Conservation (phyloP, 257 asterid species). For the Marsdenia floribunda region DNA sequence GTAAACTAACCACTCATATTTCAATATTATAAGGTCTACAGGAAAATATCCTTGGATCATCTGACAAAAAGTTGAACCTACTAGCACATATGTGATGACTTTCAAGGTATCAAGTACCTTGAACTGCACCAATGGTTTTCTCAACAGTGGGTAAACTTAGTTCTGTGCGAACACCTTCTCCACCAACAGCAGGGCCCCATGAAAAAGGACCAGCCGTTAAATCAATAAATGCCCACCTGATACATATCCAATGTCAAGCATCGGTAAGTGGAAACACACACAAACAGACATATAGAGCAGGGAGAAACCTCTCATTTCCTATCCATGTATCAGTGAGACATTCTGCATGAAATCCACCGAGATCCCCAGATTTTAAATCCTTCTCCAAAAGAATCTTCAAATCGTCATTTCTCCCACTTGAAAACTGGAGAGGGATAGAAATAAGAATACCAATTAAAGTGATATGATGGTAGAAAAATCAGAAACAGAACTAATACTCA, state of each 20-base stretch:
- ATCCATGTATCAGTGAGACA: conserved; percentile 94
- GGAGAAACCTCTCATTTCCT: conserved; percentile 67
- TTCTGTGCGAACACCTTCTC: conserved; percentile 98
- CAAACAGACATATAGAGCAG: neutral
- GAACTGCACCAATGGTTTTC: conserved; percentile 87
- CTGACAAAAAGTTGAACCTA: neutral
- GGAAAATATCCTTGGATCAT: neutral
- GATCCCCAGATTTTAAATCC: conserved; percentile 75
- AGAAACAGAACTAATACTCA: neutral
- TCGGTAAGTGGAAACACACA: neutral
- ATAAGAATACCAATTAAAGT: conserved; percentile 16
- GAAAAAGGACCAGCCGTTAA: conserved; percentile 94
- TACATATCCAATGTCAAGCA: conserved; percentile 18
- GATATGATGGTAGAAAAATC: neutral
- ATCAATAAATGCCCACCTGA: conserved; percentile 97
- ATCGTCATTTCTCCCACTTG: conserved; percentile 71
- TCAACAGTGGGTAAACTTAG: conserved; percentile 89
- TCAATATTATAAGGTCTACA: neutral
- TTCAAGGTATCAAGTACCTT: conserved; percentile 43
- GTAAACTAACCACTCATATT: neutral
- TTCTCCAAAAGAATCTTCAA: conserved; percentile 58
- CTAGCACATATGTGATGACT: neutral
- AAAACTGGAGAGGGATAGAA: conserved; percentile 40
- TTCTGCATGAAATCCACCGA: conserved; percentile 75
- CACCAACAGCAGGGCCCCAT: conserved; percentile 99